Percentiles rank a stretch among this genome's conserved stretches.
Conservation (phyloP, 495 filamentous ascomycete genomes). For the Xylaria flabelliformis region DNA sequence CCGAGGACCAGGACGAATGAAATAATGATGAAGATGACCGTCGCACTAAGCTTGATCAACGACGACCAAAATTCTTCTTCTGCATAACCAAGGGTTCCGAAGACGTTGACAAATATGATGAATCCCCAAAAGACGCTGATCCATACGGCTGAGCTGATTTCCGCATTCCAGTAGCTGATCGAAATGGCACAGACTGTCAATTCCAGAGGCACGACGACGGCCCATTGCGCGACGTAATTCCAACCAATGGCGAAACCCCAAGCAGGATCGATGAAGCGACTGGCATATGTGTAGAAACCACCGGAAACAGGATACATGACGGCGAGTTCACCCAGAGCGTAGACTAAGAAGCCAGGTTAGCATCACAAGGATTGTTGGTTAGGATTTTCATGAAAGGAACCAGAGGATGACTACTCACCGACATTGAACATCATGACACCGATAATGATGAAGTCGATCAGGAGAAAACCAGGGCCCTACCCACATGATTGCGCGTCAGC, state of each 20-base stretch:
- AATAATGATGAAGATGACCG: conserved; percentile 74
- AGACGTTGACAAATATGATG: conserved; percentile 70
- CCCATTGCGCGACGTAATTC: conserved; percentile 75
- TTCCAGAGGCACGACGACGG: conserved; percentile 62
- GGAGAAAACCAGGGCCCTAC: conserved; percentile 55
- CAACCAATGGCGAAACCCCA: conserved; percentile 91
- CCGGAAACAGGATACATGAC: conserved; percentile 72
- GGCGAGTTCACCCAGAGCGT: conserved; percentile 76
- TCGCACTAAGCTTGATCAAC: conserved; percentile 64
- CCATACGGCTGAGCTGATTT: conserved; percentile 66
- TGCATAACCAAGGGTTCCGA: conserved; percentile 74
- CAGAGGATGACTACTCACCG: conserved; percentile 34
- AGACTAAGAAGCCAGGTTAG: conserved; percentile 47
- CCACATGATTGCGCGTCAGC: conserved; percentile 3
- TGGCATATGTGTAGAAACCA: conserved; percentile 68
- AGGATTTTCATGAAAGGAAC: background rate
- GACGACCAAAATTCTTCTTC: conserved; percentile 67
- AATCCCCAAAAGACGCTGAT: conserved; percentile 63
- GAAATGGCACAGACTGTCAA: conserved; percentile 61
- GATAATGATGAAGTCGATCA: conserved; percentile 62
- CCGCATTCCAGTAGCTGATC: conserved; percentile 62
- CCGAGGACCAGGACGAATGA: conserved; percentile 73
- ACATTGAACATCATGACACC: conserved; percentile 63
- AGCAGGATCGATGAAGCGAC: conserved; percentile 76
- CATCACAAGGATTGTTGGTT: background rate